Evolutionary conservation across 169 alveolate species (phyloP), one percentile per base, ranked within the genome.

Genomic region (Besnoitia besnoiti): DNA sequence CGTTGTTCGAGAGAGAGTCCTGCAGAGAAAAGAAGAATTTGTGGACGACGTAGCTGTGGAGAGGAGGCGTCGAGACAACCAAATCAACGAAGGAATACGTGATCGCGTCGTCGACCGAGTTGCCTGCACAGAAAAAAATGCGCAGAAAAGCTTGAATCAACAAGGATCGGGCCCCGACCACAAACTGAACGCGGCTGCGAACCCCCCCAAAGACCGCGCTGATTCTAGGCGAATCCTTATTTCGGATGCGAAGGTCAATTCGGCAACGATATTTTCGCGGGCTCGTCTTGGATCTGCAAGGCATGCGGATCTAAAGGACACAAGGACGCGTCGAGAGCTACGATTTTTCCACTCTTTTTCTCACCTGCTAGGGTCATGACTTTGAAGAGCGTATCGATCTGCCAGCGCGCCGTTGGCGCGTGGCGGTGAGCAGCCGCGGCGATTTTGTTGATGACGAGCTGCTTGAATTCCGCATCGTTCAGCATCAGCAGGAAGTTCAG

Each of bases 311-410:
- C n/a, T n/a, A n/a, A n/a, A n/a, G n/a, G n/a, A n/a, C n/a, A n/a
- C n/a, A n/a, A n/a, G n/a, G n/a, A n/a, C n/a, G n/a, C n/a, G n/a
- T n/a, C n/a, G n/a, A n/a, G n/a, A n/a, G n/a, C n/a, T n/a, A n/a
- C n/a, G n/a, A n/a, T n/a, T n/a, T n/a, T n/a, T n/a, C n/a, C n/a
- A n/a, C n/a, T n/a, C n/a, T n/a, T n/a, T n/a, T n/a, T 8, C 51
- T 12, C 27, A 88, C 92, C 92, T 62, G 85, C 92, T 27, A 88
- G 85, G 39, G 62, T 37, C 62, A 88, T 37, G 42, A 92, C 79
- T 85, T 92, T 92, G 47, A 92, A 19, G 77, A 89, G 92, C 7
- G 94, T 89, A 77, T 92, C 94, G 88, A 92, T 33, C 85, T 92
- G 94, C 94, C 94, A 92, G 73, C 90, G 67, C 47, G 85, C 35